These are phyloP conservation scores for Pichia thaimueangensis DNA, from an alignment of 805 yeast species.

Conservation along the genomic window DNA sequence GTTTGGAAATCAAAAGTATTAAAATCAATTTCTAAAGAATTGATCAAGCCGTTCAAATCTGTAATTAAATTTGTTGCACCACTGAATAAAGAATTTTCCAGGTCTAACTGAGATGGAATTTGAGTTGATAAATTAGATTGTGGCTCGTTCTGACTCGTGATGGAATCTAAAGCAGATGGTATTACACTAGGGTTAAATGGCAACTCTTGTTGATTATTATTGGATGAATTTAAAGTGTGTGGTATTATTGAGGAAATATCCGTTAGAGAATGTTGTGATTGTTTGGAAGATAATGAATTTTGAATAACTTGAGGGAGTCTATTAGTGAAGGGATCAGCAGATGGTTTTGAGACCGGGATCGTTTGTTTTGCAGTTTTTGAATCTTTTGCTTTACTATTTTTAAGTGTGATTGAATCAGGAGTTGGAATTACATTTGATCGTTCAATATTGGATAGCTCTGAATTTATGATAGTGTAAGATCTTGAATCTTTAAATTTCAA, in stretches of 20 bases:
- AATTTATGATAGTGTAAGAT: conserved; percentile 21
- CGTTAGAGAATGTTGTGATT: not conserved
- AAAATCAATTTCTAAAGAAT: conserved; percentile 24
- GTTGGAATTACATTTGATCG: not conserved
- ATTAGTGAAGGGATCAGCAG: conserved; percentile 13
- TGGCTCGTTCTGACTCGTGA: too few relatives aligned
- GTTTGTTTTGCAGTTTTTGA: not conserved
- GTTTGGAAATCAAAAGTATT: conserved; percentile 11
- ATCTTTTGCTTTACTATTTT: too few relatives aligned
- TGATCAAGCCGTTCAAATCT: conserved; percentile 31
- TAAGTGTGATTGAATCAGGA: too few relatives aligned
- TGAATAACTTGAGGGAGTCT: conserved; percentile 21
- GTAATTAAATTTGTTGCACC: conserved; percentile 32
- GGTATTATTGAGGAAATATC: not conserved
- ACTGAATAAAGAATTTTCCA: conserved; percentile 28
- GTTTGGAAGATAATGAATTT: conserved; percentile 13
- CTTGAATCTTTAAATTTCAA: conserved; percentile 29
- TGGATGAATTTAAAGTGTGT: not conserved
- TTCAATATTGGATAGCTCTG: conserved; percentile 7
- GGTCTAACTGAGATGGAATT: conserved; percentile 15
- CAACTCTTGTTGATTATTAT: not conserved
- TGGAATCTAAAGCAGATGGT: not conserved
- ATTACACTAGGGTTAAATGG: not conserved
- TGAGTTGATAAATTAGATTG: not conserved
- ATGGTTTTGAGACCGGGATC: not conserved